Evolutionary conservation across 129 eudicot species (phyloP).

Genomic region (Mikania micrantha): DNA sequence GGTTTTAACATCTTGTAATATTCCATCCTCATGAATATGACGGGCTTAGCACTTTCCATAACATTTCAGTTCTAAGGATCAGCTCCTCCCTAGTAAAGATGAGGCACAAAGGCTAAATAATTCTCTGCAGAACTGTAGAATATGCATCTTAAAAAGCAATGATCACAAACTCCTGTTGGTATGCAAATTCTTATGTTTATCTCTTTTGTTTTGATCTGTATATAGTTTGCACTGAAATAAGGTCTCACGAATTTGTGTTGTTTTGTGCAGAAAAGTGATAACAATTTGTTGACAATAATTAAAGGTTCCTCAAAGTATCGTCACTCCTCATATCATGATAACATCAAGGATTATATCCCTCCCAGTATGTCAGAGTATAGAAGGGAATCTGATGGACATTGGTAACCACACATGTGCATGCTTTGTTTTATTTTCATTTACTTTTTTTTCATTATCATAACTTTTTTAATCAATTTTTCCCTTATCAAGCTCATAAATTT

Average conservation of each 20-base stretch:
- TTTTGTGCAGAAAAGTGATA: conserved; percentile 63
- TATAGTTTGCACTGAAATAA: background rate
- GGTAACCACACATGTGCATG: conserved; percentile 22
- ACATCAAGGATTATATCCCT: conserved; percentile 59
- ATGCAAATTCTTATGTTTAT: conserved; percentile 14
- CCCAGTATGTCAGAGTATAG: conserved; percentile 70
- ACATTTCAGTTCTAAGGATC: conserved; percentile 60
- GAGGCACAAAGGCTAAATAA: conserved; percentile 65
- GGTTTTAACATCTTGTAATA: background rate
- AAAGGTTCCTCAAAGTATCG: conserved; percentile 63
- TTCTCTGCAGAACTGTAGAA: conserved; percentile 43
- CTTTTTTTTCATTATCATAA: background rate
- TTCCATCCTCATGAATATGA: background rate
- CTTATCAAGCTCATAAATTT: background rate
- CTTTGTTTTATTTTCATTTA: background rate
- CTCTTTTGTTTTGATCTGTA: background rate
- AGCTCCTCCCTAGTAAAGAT: conserved; percentile 57
- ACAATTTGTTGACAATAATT: conserved; percentile 55
- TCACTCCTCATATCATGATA: conserved; percentile 46
- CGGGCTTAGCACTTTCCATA: background rate
- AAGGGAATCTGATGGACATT: conserved; percentile 24
- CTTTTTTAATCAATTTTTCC: background rate
- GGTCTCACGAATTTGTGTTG: background rate
- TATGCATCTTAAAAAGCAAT: conserved; percentile 47
- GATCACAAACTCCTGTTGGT: conserved; percentile 76